Evolutionary conservation across 2,329 filamentous ascomycete species (phyloP).

Genomic region (Pseudovirgaria hyperparasitica): DNA sequence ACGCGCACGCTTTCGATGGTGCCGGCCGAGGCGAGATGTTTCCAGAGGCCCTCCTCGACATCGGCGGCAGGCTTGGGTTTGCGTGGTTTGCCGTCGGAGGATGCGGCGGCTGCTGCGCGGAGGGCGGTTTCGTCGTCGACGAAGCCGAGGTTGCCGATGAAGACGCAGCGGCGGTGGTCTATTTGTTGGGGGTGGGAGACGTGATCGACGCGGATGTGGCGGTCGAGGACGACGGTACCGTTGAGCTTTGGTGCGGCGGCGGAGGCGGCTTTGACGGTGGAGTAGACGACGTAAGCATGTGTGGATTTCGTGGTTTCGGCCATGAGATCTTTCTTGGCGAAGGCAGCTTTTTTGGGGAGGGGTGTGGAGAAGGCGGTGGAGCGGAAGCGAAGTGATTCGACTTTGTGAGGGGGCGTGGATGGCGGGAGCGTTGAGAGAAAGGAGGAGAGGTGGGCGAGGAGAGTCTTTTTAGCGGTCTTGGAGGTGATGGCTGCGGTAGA

Average conservation of each 20-base stretch:
- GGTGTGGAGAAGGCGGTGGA: constrained; percentile 75
- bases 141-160: constrained; percentile 92
- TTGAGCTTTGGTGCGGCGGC: constrained; percentile 69
- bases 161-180: constrained; percentile 83
- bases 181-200: constrained; percentile 74
- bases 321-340: constrained; percentile 82
- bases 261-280: constrained; percentile 59
- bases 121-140: constrained; percentile 78
- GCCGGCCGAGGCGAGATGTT: constrained; percentile 62
- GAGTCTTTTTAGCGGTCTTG: constrained; percentile 65
- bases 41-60: constrained; percentile 86
- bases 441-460: constrained; percentile 66
- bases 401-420: constrained; percentile 47
- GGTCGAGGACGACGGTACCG: constrained; percentile 68
- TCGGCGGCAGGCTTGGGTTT: constrained; percentile 63
- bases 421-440: constrained; percentile 45
- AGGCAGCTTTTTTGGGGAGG: constrained; percentile 89
- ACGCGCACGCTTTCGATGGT: constrained; percentile 89
- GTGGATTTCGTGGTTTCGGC: constrained; percentile 82
- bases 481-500: constrained; percentile 71
- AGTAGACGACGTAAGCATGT: constrained; percentile 90
- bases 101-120: constrained; percentile 46
- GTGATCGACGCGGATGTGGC: constrained; percentile 82
- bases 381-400: constrained; percentile 88
- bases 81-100: constrained; percentile 58